Conservation (phyloP, 2,329 filamentous ascomycete genomes). For the Zasmidium cellare region DNA sequence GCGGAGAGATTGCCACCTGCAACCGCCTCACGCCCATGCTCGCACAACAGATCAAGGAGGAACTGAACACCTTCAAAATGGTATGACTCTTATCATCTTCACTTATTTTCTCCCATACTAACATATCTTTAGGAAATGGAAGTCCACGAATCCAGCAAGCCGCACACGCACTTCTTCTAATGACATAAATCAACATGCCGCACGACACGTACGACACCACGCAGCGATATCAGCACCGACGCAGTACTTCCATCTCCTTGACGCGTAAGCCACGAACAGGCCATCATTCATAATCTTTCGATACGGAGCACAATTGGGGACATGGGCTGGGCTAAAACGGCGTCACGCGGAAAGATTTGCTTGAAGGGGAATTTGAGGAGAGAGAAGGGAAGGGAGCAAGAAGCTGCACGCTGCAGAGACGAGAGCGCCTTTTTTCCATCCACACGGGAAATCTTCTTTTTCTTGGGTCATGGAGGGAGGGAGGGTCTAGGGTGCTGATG, state of each 20-base stretch:
- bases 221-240: constrained; percentile 14
- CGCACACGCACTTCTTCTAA: constrained; percentile 99
- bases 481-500: neutral
- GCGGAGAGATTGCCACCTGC: constrained; percentile 95
- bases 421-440: neutral
- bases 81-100: constrained; percentile 53
- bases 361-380: neutral
- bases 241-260: constrained; percentile 7
- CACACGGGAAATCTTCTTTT: constrained; percentile 6
- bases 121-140: constrained; percentile 85
- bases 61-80: constrained; percentile 99
- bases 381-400: neutral
- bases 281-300: constrained; percentile 2
- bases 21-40: constrained; percentile 96
- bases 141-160: constrained; percentile 97
- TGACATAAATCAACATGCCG: constrained; percentile 33
- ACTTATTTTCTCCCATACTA: constrained; percentile 34
- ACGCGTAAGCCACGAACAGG: neutral
- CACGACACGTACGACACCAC: constrained; percentile 21
- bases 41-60: constrained; percentile 98
- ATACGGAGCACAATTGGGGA: constrained; percentile 11
- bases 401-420: neutral
- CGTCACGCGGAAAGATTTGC: neutral
- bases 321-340: constrained; percentile 3
- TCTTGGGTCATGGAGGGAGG: constrained; percentile 1